Evolutionary conservation across 1,139 yeast genomes (phyloP).

Genomic region (Suhomyces guaymorum): DNA sequence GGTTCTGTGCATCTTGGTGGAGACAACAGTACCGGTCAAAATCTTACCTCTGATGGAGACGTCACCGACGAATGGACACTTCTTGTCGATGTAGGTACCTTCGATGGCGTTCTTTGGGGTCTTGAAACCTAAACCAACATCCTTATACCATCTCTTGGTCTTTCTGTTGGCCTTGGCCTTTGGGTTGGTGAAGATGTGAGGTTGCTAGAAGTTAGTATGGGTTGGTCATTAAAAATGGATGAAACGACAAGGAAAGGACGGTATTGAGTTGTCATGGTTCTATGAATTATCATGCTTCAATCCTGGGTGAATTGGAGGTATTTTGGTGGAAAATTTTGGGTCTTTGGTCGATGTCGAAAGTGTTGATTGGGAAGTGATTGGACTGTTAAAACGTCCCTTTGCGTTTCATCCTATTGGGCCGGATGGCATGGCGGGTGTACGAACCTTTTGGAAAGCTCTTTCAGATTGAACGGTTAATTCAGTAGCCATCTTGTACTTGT

Average conservation of each 20-base stretch:
- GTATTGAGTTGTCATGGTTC: too few relatives aligned
- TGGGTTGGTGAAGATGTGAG: slow-evolving; percentile 99
- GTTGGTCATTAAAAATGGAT: too few relatives aligned
- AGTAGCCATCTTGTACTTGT: slow-evolving; percentile 78
- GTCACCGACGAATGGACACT: slow-evolving; percentile 98
- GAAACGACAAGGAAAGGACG: background rate
- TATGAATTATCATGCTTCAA: too few relatives aligned
- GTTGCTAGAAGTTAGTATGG: slow-evolving; percentile 71
- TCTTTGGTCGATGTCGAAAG: too few relatives aligned
- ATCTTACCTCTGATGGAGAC: slow-evolving; percentile 99
- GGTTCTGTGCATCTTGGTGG: slow-evolving; percentile 99
- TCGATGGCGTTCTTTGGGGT: slow-evolving; percentile 99
- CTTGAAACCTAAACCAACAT: slow-evolving; percentile 99
- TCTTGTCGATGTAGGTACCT: slow-evolving; percentile 99
- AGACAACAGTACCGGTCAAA: slow-evolving; percentile 97
- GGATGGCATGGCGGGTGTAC: slow-evolving; percentile 40
- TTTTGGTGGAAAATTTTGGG: too few relatives aligned
- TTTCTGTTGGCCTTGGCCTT: slow-evolving; percentile 98
- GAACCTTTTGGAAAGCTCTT: slow-evolving; percentile 99
- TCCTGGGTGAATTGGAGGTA: background rate
- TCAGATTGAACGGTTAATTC: slow-evolving; percentile 99
- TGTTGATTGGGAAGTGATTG: too few relatives aligned
- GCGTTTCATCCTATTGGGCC: too few relatives aligned
- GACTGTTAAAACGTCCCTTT: too few relatives aligned
- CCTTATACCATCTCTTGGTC: slow-evolving; percentile 99